Conservation (phyloP, 176 grass and related monocot genomes). For the Dactylis glomerata region DNA sequence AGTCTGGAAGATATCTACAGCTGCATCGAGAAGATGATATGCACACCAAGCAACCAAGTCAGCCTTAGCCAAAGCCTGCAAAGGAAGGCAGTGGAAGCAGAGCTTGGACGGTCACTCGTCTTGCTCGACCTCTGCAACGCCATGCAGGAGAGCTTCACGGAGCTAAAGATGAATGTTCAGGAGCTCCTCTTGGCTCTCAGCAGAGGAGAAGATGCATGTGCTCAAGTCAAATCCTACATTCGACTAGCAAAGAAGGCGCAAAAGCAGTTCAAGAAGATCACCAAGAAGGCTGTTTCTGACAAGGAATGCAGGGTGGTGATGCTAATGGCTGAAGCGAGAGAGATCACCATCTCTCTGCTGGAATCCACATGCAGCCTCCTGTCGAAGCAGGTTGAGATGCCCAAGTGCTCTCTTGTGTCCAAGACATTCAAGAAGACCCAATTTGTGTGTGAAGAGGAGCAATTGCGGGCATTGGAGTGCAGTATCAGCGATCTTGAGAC, state of each 20-base stretch:
- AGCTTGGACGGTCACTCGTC: constrained; percentile 38
- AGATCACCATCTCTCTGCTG: constrained; percentile 26
- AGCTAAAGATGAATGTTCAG: constrained; percentile 33
- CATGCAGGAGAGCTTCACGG: constrained; percentile 30
- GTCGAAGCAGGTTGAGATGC: constrained; percentile 24
- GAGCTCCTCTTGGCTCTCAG: constrained; percentile 3
- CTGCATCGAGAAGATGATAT: constrained; percentile 26
- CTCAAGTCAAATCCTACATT: constrained; percentile 26
- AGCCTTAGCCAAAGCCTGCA: constrained; percentile 34
- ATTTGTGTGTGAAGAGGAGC: constrained; percentile 23
- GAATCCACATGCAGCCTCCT: constrained; percentile 12
- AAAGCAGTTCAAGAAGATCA: constrained; percentile 40
- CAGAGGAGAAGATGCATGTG: constrained; percentile 21
- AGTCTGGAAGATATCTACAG: constrained; percentile 29
- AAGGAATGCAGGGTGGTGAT: constrained; percentile 21
- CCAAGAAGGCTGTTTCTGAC: constrained; percentile 19
- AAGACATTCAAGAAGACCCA: constrained; percentile 33
- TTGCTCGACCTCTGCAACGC: constrained; percentile 44
- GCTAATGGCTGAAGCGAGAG: constrained; percentile 31
- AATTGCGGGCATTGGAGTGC: constrained; percentile 38
- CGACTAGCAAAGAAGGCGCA: constrained; percentile 21
- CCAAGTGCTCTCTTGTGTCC: constrained; percentile 37
- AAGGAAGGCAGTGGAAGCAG: constrained; percentile 38
- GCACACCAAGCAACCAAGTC: constrained; percentile 42
- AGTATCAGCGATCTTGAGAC: constrained; percentile 40